Evolutionary conservation across 192 early-diverging fungal genomes (phyloP), one percentile per base, ranked within the genome.

Genomic region (Linnemannia schmuckeri): DNA sequence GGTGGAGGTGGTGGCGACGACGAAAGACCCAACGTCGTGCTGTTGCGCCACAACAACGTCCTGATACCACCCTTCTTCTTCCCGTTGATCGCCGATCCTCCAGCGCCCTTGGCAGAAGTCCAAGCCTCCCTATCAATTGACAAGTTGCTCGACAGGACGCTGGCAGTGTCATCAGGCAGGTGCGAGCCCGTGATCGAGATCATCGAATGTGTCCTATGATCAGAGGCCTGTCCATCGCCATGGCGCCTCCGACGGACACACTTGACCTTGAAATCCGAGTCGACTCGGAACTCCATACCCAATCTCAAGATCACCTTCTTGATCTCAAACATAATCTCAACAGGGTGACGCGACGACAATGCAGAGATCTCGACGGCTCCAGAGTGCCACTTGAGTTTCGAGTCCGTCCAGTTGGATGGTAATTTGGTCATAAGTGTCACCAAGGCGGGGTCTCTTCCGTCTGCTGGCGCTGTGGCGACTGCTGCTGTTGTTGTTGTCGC

Each of bases 281-380:
- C 92, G n/a, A 90, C 88, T 38, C 91, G 89, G 35, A 90, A 87
- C 40, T 91, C 92, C 55, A 94, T 89, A 0, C 93, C 93, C 90
- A 94, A 82, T 12, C 79, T 57, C 35, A 85, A 73, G 55, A 93
- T 87, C 0, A 92, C 91, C 76, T 92, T 91, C 74, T 94, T 93
- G 52, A 96, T 91, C 22, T 94, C 92, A 42, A 90, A 90, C 74
- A 95, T 93, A 55, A 96, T 88, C 75, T 94, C 94, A 35, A 92
- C 91, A 22, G 95, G 95, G 35, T 92, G 85, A 70, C 92, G 82
- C 38, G 92, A 90, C 27, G 94, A 95, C 72, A 96, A 88, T 7
- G 94, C 94, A 54, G 92, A 90, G 30, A 94, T 92, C 54, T 95
- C 94, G 3, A 96, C 93, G 10, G 93, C 95, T 73, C 95, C 95